These are phyloP conservation scores for Hippophae rhamnoides DNA, from an alignment of 306 rosid species.

Conservation along the genomic window DNA sequence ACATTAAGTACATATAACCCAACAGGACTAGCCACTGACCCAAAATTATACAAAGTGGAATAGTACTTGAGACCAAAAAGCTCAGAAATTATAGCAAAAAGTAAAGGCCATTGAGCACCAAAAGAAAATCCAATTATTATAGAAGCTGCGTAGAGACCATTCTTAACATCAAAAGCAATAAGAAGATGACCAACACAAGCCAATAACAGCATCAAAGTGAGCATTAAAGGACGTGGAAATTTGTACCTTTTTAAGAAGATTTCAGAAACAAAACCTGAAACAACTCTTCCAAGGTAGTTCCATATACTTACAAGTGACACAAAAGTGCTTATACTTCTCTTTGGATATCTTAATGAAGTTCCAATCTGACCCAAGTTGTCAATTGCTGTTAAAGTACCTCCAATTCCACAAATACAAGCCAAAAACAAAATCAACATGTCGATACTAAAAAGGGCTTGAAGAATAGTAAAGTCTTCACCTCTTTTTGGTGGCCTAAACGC, in stretches of 20 bases:
- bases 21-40: conserved; percentile 43
- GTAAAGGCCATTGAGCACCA: conserved; percentile 38
- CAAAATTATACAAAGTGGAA: conserved; percentile 45
- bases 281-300: conserved; percentile 56
- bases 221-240: conserved; percentile 52
- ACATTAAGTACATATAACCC: conserved; percentile 58
- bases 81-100: conserved; percentile 62
- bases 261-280: conserved; percentile 46
- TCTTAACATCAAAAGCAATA: conserved; percentile 45
- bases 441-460: conserved; percentile 58
- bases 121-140: conserved; percentile 31
- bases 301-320: conserved; percentile 66
- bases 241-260: conserved; percentile 39
- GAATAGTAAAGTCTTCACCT: conserved; percentile 59
- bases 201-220: conserved; percentile 38
- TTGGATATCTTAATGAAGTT: conserved; percentile 41
- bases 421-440: conserved; percentile 51
- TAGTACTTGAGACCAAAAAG: conserved; percentile 63
- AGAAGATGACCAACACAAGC: conserved; percentile 55
- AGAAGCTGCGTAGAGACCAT: conserved; percentile 46
- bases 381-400: conserved; percentile 49
- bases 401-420: conserved; percentile 32
- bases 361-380: conserved; percentile 35
- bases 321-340: conserved; percentile 40
- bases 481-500: conserved; percentile 44